Evolutionary conservation across 1,284 basidiomycete genomes (phyloP).

Genomic region (Ceratobasidium papillatum): DNA sequence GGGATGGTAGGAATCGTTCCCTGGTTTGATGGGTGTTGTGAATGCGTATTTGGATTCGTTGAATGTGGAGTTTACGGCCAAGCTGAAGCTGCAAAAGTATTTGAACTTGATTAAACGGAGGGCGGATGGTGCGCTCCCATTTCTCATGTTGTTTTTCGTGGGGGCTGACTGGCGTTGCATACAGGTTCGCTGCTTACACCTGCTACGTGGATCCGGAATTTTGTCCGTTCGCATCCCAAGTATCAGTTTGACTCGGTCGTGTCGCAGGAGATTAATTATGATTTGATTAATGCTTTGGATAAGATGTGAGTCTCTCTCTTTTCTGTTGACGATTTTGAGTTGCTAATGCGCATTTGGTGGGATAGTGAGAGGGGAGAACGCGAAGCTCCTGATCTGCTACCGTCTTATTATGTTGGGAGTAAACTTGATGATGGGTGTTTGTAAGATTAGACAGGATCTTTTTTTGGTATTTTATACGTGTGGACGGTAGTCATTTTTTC

Average conservation of each 20-base stretch:
- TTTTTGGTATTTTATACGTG: not conserved
- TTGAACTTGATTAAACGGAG: conserved; percentile 80
- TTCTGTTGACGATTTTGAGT: not conserved
- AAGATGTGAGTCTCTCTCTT: conserved; percentile 72
- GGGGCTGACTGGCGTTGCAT: not conserved
- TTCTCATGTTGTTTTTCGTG: not conserved
- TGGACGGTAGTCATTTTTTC: not conserved
- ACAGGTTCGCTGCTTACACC: conserved; percentile 85
- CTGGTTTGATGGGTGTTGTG: conserved; percentile 87
- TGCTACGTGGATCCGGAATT: conserved; percentile 93
- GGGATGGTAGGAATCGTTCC: conserved; percentile 67
- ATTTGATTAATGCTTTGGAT: conserved; percentile 90
- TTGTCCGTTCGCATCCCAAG: conserved; percentile 86
- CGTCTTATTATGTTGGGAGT: conserved; percentile 42
- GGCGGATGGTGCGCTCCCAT: conserved; percentile 69
- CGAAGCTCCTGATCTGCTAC: conserved; percentile 42
- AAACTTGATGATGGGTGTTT: conserved; percentile 40
- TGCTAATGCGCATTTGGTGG: not conserved
- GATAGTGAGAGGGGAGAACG: conserved; percentile 42
- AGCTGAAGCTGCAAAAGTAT: conserved; percentile 76
- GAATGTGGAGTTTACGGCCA: conserved; percentile 74
- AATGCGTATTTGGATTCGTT: conserved; percentile 88
- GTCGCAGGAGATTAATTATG: conserved; percentile 91
- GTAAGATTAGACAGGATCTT: conserved; percentile 15
- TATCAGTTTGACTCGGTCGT: conserved; percentile 95